Percentiles rank a stretch among this genome's conserved stretches.
These are phyloP conservation scores for Sclerotinia sclerotiorum DNA, from an alignment of 2,329 filamentous ascomycete species.

Conservation along the genomic window DNA sequence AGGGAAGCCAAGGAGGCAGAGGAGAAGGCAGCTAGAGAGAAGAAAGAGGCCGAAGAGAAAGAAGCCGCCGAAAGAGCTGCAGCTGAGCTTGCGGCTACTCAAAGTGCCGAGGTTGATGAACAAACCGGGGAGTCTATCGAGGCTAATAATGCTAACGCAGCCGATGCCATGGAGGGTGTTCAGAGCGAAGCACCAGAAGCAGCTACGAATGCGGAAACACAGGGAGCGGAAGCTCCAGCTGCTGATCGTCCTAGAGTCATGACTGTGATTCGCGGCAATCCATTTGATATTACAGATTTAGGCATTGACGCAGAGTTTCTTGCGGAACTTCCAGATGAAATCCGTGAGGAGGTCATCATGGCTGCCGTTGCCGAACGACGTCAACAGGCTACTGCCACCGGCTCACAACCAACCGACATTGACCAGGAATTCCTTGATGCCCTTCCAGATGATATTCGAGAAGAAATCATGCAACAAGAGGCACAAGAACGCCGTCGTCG, in stretches of 20 bases:
- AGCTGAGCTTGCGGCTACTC: conserved; percentile 51
- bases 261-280: conserved; percentile 80
- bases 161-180: conserved; percentile 69
- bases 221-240: conserved; percentile 44
- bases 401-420: conserved; percentile 78
- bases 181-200: conserved; percentile 50
- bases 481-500: conserved; percentile 83
- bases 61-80: conserved; percentile 60
- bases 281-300: conserved; percentile 89
- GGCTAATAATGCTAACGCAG: conserved; percentile 28
- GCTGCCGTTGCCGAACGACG: conserved; percentile 82
- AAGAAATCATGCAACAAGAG: conserved; percentile 90
- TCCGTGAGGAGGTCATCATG: conserved; percentile 93
- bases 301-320: conserved; percentile 95
- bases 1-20: conserved; percentile 72
- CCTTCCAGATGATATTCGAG: conserved; percentile 82
- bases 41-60: conserved; percentile 68
- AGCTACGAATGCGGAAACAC: neutral
- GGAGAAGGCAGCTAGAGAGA: conserved; percentile 64
- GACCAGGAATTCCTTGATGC: conserved; percentile 94
- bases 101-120: conserved; percentile 47
- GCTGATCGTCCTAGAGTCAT: conserved; percentile 63
- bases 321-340: conserved; percentile 94
- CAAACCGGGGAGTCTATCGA: conserved; percentile 39
- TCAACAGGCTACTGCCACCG: conserved; percentile 68